These are phyloP conservation scores for Rhodosporidiobolus odoratus DNA, from an alignment of 768 basidiomycete species.

Conservation along the genomic window DNA sequence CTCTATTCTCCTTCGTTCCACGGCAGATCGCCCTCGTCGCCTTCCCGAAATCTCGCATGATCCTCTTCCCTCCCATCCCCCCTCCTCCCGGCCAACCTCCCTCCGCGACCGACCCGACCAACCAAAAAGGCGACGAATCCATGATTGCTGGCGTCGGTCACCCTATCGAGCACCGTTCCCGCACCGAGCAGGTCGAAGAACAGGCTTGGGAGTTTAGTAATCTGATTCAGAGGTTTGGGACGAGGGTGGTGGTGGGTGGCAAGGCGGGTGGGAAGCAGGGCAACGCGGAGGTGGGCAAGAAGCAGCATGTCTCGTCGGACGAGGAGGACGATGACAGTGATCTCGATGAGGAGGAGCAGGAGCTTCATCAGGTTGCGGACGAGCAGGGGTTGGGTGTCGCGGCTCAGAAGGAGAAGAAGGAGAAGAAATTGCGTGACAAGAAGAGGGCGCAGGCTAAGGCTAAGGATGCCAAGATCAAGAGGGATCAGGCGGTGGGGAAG, in stretches of 20 bases:
- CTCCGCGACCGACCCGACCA: constrained; percentile 49
- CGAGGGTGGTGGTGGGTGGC: constrained; percentile 44
- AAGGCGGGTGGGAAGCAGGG: constrained; percentile 42
- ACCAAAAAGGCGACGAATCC: constrained; percentile 48
- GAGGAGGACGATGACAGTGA: constrained; percentile 37
- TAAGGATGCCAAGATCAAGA: constrained; percentile 44
- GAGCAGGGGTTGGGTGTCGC: constrained; percentile 27
- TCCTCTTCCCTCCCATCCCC: constrained; percentile 47
- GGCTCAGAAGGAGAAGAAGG: constrained; percentile 41
- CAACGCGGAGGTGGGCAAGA: constrained; percentile 40
- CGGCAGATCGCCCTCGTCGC: constrained; percentile 41
- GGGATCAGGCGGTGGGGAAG: constrained; percentile 47
- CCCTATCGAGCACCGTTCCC: constrained; percentile 45
- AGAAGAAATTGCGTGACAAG: constrained; percentile 44
- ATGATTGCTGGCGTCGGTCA: constrained; percentile 45
- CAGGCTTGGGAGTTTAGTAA: constrained; percentile 49
- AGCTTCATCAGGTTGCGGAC: constrained; percentile 17
- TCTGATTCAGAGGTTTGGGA: constrained; percentile 37
- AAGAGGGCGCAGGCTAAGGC: constrained; percentile 23
- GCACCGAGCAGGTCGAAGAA: constrained; percentile 49
- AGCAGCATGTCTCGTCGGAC: constrained; percentile 16
- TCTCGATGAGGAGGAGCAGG: constrained; percentile 22
- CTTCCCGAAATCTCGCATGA: constrained; percentile 44
- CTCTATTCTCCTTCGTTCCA: neutral
- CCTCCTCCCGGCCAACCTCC: constrained; percentile 46